Evolutionary conservation across 83 land plant genomes (phyloP).

Genomic region (Diphasiastrum complanatum): DNA sequence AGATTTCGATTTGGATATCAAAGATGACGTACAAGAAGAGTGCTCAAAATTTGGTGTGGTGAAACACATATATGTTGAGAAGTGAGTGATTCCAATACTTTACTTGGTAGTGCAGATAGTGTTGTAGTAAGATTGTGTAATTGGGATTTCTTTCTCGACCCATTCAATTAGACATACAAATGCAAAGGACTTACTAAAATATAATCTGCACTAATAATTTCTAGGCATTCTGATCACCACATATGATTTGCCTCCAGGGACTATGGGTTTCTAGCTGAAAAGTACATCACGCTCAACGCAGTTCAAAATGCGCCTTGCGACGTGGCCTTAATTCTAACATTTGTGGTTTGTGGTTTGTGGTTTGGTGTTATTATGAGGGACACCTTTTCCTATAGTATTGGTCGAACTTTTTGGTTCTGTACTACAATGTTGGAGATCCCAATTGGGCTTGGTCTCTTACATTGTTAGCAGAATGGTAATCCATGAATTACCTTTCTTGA

Average conservation of each 20-base stretch:
- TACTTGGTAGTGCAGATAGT: background rate
- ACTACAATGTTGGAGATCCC: background rate
- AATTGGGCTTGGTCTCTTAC: background rate
- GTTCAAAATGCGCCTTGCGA: conserved; percentile 7
- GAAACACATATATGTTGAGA: conserved; percentile 79
- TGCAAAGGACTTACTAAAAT: background rate
- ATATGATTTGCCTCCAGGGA: conserved; percentile 22
- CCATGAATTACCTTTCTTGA: background rate
- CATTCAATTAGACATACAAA: background rate
- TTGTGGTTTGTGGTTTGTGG: background rate
- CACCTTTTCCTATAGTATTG: background rate
- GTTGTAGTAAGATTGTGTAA: background rate
- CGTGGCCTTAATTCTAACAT: conserved; percentile 3
- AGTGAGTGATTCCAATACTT: conserved; percentile 33
- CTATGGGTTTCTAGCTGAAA: conserved; percentile 21
- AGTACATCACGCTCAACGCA: conserved; percentile 18
- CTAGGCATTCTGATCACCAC: conserved; percentile 16
- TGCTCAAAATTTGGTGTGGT: conserved; percentile 73
- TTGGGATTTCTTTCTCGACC: conserved; percentile 1
- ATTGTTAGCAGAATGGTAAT: background rate
- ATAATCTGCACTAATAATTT: background rate
- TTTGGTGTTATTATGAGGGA: background rate
- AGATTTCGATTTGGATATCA: conserved; percentile 78
- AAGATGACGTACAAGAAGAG: conserved; percentile 85
- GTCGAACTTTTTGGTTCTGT: background rate